phyloP scores from a whole-genome alignment of 1,284 basidiomycete species.

The Pholiota adiposa region DNA sequence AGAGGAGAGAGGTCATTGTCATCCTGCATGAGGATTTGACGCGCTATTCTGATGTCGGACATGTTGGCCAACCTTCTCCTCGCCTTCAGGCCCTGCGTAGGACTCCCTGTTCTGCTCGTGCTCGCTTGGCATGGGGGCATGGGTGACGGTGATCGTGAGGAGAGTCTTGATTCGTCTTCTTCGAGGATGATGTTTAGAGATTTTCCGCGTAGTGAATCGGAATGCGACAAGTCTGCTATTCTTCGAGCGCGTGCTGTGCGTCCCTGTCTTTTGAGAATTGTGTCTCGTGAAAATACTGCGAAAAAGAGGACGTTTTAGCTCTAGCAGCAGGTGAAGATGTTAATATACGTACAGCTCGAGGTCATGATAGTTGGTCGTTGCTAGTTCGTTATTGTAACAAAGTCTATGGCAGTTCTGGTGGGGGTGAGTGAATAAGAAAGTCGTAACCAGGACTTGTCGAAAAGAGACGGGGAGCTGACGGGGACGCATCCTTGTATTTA shows the following conservation, averaged over 20 bases:
- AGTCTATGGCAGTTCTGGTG: slow-evolving; percentile 17
- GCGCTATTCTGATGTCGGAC: slow-evolving; percentile 34
- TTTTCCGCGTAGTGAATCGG: slow-evolving; percentile 24
- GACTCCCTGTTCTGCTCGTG: slow-evolving; percentile 20
- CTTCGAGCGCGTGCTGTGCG: slow-evolving; percentile 31
- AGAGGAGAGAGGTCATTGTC: slow-evolving; percentile 27
- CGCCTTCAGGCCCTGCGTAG: slow-evolving; percentile 26
- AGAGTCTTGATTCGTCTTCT: slow-evolving; percentile 36
- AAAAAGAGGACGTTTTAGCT: not conserved
- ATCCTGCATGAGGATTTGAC: slow-evolving; percentile 24
- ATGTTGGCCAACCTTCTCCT: slow-evolving; percentile 34
- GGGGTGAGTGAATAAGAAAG: slow-evolving; percentile 2
- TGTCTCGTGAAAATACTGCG: slow-evolving; percentile 36
- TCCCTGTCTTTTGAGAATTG: slow-evolving; percentile 34
- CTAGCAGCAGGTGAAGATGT: not conserved
- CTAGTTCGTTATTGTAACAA: slow-evolving; percentile 20
- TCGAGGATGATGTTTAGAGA: slow-evolving; percentile 39
- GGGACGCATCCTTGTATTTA: slow-evolving; percentile 24
- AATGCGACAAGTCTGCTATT: slow-evolving; percentile 10
- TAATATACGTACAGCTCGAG: slow-evolving; percentile 30
- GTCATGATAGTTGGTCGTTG: slow-evolving; percentile 25
- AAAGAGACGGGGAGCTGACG: slow-evolving; percentile 13
- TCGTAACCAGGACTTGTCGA: slow-evolving; percentile 18
- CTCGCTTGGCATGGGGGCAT: slow-evolving; percentile 16
- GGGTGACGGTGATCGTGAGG: slow-evolving; percentile 31